These are phyloP conservation scores for Chalciporus sp. DNA, from an alignment of 1,284 basidiomycete genomes.

Conservation along the genomic window DNA sequence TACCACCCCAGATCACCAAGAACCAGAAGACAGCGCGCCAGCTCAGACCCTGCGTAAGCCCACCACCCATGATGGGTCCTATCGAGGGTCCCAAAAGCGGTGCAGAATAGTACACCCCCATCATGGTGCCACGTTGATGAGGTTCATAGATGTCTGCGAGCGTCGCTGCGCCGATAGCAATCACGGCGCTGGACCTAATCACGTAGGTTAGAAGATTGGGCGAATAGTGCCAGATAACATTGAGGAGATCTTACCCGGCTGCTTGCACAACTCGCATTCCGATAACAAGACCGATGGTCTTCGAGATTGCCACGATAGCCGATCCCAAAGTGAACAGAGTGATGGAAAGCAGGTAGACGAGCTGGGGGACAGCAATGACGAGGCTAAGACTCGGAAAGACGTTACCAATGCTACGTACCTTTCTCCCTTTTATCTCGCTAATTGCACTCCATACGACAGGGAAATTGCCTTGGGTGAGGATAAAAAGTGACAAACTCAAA, in stretches of 20 bases:
- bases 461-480: slow-evolving; percentile 70
- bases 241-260: slow-evolving; percentile 46
- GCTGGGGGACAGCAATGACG: slow-evolving; percentile 35
- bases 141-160: slow-evolving; percentile 84
- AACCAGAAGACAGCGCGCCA: slow-evolving; percentile 90
- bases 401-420: slow-evolving; percentile 42
- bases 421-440: slow-evolving; percentile 81
- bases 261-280: slow-evolving; percentile 74
- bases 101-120: slow-evolving; percentile 78
- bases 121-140: slow-evolving; percentile 75
- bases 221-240: background rate
- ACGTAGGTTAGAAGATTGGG: background rate
- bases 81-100: slow-evolving; percentile 64
- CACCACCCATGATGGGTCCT: slow-evolving; percentile 75
- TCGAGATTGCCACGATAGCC: slow-evolving; percentile 63
- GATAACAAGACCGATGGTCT: slow-evolving; percentile 69
- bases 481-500: slow-evolving; percentile 76
- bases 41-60: slow-evolving; percentile 64
- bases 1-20: slow-evolving; percentile 64
- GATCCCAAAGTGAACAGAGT: slow-evolving; percentile 65
- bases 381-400: background rate
- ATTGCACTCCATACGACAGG: slow-evolving; percentile 74
- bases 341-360: slow-evolving; percentile 68
- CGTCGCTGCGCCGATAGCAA: slow-evolving; percentile 80
- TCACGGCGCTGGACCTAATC: slow-evolving; percentile 71